Percentiles rank a stretch among this genome's conserved stretches.
Evolutionary conservation across 495 filamentous ascomycete genomes (phyloP).

Genomic region (Neurospora sp.): DNA sequence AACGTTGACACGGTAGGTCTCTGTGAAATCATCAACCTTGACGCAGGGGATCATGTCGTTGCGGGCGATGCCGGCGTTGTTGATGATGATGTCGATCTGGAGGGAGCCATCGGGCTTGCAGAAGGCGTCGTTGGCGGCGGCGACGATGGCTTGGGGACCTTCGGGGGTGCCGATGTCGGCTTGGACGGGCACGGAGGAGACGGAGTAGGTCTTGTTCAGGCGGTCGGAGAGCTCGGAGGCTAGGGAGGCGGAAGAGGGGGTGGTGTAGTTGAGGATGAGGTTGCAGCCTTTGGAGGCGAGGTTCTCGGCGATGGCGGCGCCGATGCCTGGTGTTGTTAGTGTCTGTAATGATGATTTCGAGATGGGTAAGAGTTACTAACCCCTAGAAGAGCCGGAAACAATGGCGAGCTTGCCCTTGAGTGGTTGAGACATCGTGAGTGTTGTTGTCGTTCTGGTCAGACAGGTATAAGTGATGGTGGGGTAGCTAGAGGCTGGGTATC

Average conservation of each 20-base stretch:
- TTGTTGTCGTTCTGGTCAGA: background rate
- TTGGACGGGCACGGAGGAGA: constrained; percentile 28
- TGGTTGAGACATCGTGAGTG: constrained; percentile 21
- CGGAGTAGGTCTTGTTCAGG: constrained; percentile 29
- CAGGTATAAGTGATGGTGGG: background rate
- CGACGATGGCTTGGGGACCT: constrained; percentile 28
- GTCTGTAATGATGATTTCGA: background rate
- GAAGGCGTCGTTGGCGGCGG: constrained; percentile 15
- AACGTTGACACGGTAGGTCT: constrained; percentile 73
- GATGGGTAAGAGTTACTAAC: constrained; percentile 26
- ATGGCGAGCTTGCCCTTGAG: constrained; percentile 64
- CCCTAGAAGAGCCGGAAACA: constrained; percentile 67
- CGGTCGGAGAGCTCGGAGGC: constrained; percentile 24
- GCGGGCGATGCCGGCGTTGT: constrained; percentile 68
- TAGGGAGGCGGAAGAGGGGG: constrained; percentile 24
- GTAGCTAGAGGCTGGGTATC: background rate
- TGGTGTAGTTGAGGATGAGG: constrained; percentile 63
- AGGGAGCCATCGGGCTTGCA: constrained; percentile 29
- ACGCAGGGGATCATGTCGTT: constrained; percentile 51
- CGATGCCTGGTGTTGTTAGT: constrained; percentile 55
- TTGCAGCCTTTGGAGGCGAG: constrained; percentile 63
- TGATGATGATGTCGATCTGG: constrained; percentile 78
- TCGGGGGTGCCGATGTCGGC: constrained; percentile 34
- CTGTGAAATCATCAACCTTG: constrained; percentile 50
- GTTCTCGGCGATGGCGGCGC: constrained; percentile 71